phyloP scores from a whole-genome alignment of 2,329 filamentous ascomycete species.

The Talaromyces albobiverticillius region DNA sequence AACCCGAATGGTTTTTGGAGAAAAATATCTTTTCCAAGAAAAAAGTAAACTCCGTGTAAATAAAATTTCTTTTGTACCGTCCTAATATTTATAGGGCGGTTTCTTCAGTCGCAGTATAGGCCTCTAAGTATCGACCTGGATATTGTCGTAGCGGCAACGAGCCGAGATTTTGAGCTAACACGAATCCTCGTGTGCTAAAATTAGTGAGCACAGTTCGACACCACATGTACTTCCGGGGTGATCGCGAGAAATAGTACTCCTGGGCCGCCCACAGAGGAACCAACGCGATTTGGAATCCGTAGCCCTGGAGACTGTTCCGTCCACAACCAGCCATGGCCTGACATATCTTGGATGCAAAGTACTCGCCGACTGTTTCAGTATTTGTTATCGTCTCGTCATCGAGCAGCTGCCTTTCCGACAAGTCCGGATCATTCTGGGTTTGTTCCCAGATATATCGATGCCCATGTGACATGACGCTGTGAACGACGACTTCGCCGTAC shows the following conservation, averaged over 20 bases:
- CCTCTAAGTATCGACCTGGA: conserved; percentile 12
- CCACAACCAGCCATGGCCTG: conserved; percentile 15
- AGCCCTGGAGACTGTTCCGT: conserved; percentile 13
- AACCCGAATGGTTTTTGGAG: too few species aligned
- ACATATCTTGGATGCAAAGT: conserved; percentile 15
- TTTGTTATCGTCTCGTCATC: conserved; percentile 5
- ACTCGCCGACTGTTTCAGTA: conserved; percentile 10
- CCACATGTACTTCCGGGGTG: conserved; percentile 13
- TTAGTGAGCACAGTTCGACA: conserved; percentile 14
- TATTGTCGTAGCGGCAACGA: conserved; percentile 10
- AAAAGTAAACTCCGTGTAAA: neutral
- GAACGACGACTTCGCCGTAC: conserved; percentile 16
- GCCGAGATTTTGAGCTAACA: conserved; percentile 12
- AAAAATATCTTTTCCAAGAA: too few species aligned
- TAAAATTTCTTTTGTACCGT: neutral
- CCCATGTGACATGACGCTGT: conserved; percentile 13
- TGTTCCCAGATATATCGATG: conserved; percentile 2
- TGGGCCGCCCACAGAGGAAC: conserved; percentile 14
- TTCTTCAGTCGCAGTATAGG: neutral
- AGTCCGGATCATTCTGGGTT: neutral
- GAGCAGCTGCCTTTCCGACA: neutral
- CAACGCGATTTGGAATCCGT: conserved; percentile 14
- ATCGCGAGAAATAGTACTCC: conserved; percentile 8
- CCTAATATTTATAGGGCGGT: neutral
- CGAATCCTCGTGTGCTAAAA: conserved; percentile 14